Base-by-base conservation (phyloP, 2,329 filamentous ascomycete species). In the Cladosporium sp. region DNA sequence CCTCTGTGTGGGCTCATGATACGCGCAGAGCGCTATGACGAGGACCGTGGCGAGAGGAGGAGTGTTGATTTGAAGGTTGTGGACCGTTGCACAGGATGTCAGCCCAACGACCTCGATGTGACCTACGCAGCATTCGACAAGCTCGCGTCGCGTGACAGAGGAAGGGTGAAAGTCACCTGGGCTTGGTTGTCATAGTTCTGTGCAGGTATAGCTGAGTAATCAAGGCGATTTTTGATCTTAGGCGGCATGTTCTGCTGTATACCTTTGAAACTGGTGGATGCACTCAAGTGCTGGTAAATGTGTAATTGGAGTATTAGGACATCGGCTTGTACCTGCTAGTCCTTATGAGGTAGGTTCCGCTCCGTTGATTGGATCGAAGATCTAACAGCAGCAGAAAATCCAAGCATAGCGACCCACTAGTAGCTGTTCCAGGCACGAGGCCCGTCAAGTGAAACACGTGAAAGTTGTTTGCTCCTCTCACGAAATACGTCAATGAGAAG, bases 1-100 rank as follows among this genome's bases (percentile, higher is more conserved):
- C 86, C 87, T 1, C 76, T 91, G 1, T 94, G 91, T 72, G 88
- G 88, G 2, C 80, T 81, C 71, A 86, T 82, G 75, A 85, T 95
- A n/a, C 81, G 88, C 28, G 84, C 91, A 30, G 80, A 78, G 56
- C 79, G 88, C 65, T 78, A 79, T 36, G 74, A 81, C 67, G 76
- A 79, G 7, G 76, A 79, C 11, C 79, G 79, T n/a, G 82, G 80
- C 2, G 80, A 78, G 58, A 73, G 74, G 66, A 75, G 75, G 67
- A 88, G 83, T 48, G 81, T 87, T 14, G 86, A 88, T 69, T 82
- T 91, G 28, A 87, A 79, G 23, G 86, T 92, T 7, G 88, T 91
- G 6, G 90, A 92, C 77, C 82, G 89, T 60, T 92, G 89, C 78
- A 71, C 70, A 0, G 82, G 79, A 0, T 87, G 85, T 69, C 70